Evolutionary conservation across 208 protist species (phyloP).

Genomic region (Trypanosoma melophagium): DNA sequence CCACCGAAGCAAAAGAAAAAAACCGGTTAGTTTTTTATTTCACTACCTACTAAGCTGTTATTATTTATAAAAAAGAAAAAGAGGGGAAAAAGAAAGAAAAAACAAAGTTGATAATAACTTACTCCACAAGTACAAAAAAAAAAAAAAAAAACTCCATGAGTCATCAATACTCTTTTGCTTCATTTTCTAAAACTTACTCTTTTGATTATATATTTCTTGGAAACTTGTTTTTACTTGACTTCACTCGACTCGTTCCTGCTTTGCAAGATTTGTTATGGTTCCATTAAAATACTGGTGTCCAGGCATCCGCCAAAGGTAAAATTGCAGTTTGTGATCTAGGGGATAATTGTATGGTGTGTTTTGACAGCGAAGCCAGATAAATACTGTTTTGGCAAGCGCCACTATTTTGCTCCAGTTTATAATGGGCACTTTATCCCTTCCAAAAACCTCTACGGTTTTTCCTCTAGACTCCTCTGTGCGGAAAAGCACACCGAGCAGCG

Average conservation of each 20-base stretch:
- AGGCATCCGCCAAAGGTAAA: conserved; percentile 51
- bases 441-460: conserved; percentile 33
- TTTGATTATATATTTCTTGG: no score
- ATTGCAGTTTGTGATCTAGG: conserved; percentile 40
- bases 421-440: conserved; percentile 40
- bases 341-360: conserved; percentile 48
- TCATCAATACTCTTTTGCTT: no score
- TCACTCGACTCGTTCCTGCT: conserved; percentile 12
- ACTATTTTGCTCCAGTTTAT: conserved; percentile 69
- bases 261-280: conserved; percentile 33
- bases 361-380: conserved; percentile 68
- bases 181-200: no score
- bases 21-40: not conserved
- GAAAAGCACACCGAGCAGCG: conserved; percentile 56
- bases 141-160: no score
- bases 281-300: conserved; percentile 50
- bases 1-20: not conserved
- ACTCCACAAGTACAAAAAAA: no score
- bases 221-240: no score
- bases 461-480: conserved; percentile 45
- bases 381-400: conserved; percentile 43
- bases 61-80: conserved; percentile 9
- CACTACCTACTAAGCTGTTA: no score
- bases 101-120: not conserved
- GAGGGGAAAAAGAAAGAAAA: conserved; percentile 12